Evolutionary conservation across 1,139 yeast species (phyloP).

Genomic region (Pichia norvegensis): DNA sequence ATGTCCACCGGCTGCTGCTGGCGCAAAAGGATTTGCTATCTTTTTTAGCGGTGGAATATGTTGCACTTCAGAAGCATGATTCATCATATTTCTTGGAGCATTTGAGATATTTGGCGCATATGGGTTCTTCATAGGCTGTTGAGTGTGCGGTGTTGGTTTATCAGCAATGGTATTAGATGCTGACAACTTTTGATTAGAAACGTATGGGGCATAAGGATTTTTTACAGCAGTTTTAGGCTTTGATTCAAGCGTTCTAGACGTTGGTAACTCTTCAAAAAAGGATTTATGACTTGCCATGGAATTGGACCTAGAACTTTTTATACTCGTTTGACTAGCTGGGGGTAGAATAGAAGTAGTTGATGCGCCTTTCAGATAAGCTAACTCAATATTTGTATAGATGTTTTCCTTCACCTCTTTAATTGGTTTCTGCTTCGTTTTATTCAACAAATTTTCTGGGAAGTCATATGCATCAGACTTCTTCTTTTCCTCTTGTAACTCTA

Average conservation of each 20-base stretch:
- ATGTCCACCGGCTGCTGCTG: conserved; percentile 26
- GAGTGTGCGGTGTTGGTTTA: not conserved
- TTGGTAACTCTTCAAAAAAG: conserved; percentile 46
- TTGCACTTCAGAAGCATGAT: not conserved
- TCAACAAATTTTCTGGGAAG: conserved; percentile 58
- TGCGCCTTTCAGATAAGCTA: not conserved
- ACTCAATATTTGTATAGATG: conserved; percentile 24
- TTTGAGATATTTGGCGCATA: conserved; percentile 4
- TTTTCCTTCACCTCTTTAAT: conserved; percentile 28
- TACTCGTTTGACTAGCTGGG: not conserved
- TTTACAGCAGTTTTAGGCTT: not conserved
- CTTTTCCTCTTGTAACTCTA: conserved; percentile 38
- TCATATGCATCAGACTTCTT: conserved; percentile 71
- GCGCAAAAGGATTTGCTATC: conserved; percentile 26
- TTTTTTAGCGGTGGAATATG: conserved; percentile 8
- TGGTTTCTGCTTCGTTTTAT: conserved; percentile 26
- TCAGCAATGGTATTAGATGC: too few species aligned
- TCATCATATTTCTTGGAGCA: not conserved
- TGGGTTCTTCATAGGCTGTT: not conserved
- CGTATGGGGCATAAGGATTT: conserved; percentile 3
- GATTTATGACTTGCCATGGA: conserved; percentile 5
- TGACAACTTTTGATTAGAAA: not conserved
- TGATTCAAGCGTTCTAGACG: conserved; percentile 7
- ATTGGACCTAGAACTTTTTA: conserved; percentile 6
- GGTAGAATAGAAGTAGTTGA: not conserved